phyloP scores from a whole-genome alignment of 805 yeast genomes.

The Priceomyces melissophilus region DNA sequence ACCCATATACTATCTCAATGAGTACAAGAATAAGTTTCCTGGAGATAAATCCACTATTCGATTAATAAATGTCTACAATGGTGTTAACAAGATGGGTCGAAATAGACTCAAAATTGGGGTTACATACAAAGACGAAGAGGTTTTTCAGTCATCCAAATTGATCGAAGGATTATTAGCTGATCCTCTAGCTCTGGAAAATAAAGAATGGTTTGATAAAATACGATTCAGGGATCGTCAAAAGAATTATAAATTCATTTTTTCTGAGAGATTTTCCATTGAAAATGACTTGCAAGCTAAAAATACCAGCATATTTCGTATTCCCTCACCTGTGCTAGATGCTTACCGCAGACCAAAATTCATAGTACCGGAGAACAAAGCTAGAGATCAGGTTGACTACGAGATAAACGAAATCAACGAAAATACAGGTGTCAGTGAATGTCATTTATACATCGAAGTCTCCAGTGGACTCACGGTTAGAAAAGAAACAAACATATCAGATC shows the following conservation, averaged over 20 bases:
- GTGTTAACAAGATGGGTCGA: neutral
- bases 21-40: slow-evolving; percentile 18
- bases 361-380: slow-evolving; percentile 7
- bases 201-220: slow-evolving; percentile 29
- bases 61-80: slow-evolving; percentile 5
- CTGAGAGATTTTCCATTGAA: slow-evolving; percentile 3
- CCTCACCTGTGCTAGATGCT: slow-evolving; percentile 30
- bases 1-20: slow-evolving; percentile 1
- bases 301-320: slow-evolving; percentile 12
- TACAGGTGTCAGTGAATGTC: slow-evolving; percentile 13
- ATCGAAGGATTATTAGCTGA: slow-evolving; percentile 37
- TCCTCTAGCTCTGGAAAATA: slow-evolving; percentile 33
- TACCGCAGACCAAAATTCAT: slow-evolving; percentile 21
- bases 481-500: neutral
- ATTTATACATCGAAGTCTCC: slow-evolving; percentile 20
- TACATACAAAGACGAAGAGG: slow-evolving; percentile 24
- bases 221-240: slow-evolving; percentile 15
- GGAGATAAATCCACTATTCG: slow-evolving; percentile 15
- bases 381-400: slow-evolving; percentile 14
- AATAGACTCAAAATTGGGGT: slow-evolving; percentile 30
- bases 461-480: neutral
- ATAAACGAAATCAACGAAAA: slow-evolving; percentile 21
- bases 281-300: slow-evolving; percentile 7
- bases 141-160: slow-evolving; percentile 22
- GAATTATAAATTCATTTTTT: slow-evolving; percentile 19